phyloP scores from a whole-genome alignment of 2,329 filamentous ascomycete species.

The Trichoderma lentiforme region DNA sequence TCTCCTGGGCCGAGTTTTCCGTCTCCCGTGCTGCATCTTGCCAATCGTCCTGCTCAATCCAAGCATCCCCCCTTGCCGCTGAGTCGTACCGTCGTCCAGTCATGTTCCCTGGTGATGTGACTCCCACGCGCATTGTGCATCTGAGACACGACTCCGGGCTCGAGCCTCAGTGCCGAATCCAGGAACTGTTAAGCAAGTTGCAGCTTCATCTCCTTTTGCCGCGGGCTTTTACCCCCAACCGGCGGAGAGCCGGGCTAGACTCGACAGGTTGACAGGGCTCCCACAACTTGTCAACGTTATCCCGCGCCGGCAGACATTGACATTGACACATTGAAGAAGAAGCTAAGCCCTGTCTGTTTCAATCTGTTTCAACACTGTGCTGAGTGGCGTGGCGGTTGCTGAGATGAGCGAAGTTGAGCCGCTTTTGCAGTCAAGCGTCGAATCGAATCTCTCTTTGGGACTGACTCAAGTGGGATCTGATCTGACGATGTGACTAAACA shows the following conservation, averaged over 20 bases:
- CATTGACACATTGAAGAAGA: background rate
- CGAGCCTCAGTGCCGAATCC: background rate
- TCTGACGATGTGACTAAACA: background rate
- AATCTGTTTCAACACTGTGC: background rate
- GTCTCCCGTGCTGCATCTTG: background rate
- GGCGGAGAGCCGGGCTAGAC: background rate
- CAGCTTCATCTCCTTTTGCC: background rate
- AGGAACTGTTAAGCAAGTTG: background rate
- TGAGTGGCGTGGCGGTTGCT: background rate
- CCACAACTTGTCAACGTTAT: background rate
- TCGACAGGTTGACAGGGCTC: background rate
- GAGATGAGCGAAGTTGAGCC: background rate
- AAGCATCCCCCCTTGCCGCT: background rate
- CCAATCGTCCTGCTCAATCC: background rate
- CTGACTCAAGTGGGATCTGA: background rate
- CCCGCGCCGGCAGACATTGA: background rate
- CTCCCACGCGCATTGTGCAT: background rate
- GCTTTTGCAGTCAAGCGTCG: background rate
- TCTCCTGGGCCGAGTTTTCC: background rate
- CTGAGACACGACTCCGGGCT: background rate
- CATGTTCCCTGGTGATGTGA: background rate
- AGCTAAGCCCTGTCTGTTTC: background rate
- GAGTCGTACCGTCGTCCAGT: background rate
- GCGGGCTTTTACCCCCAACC: background rate
- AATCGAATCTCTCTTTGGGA: background rate